Conservation (phyloP, 148 eudicot genomes). For the Rhododendron griersonianum region DNA sequence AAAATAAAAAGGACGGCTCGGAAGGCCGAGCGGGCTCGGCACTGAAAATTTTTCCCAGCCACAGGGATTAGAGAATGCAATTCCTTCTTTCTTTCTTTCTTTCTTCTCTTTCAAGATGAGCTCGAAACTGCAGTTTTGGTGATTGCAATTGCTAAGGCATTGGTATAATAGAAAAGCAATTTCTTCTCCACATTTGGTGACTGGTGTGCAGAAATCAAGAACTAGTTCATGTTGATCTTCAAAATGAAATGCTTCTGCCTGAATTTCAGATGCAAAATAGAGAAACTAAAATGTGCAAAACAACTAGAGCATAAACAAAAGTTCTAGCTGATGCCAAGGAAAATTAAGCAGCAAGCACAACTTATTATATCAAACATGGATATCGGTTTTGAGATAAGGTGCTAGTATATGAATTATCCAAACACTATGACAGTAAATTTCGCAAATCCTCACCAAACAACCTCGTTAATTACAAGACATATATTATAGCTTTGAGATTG, state of each 20-base stretch:
- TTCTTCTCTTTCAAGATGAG: neutral
- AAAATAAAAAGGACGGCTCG: too few species aligned
- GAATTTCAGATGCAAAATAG: too few species aligned
- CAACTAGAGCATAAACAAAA: too few species aligned
- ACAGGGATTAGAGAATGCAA: neutral
- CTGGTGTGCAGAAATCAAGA: neutral
- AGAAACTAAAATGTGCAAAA: neutral
- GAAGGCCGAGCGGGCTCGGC: too few species aligned
- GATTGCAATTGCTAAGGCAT: neutral
- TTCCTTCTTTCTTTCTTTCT: neutral
- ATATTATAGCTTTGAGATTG: conserved; percentile 39
- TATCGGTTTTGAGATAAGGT: neutral
- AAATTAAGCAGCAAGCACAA: neutral
- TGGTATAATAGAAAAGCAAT: neutral
- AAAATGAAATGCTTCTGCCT: neutral
- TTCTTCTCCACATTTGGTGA: neutral
- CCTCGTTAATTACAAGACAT: neutral
- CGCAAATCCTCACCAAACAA: too few species aligned
- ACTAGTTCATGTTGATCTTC: neutral
- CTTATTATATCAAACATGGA: neutral
- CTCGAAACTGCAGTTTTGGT: neutral
- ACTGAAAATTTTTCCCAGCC: too few species aligned
- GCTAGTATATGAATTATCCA: neutral
- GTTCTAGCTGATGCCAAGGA: neutral
- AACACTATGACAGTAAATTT: neutral